Evolutionary conservation across 2,329 filamentous ascomycete species (phyloP).

Genomic region (Penicillium sp.): DNA sequence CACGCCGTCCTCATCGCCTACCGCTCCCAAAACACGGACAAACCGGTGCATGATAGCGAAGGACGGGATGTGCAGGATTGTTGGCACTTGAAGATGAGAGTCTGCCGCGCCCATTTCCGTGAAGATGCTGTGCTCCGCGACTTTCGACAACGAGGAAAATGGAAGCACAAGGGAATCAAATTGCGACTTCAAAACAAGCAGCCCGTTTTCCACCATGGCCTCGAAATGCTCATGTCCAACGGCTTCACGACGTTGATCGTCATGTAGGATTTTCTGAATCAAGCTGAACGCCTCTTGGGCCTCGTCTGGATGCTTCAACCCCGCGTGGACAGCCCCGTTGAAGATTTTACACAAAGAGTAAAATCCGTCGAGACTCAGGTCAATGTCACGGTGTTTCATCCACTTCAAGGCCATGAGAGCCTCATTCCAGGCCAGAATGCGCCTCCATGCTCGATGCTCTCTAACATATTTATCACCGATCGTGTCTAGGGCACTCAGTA

Average conservation of each 20-base stretch:
- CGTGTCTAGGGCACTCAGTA: constrained; percentile 29
- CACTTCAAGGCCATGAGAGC: constrained; percentile 26
- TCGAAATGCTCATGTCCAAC: constrained; percentile 18
- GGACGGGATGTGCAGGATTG: constrained; percentile 31
- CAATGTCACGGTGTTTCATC: constrained; percentile 31
- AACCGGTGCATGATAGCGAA: constrained; percentile 39
- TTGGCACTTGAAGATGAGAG: constrained; percentile 21
- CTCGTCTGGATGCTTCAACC: constrained; percentile 22
- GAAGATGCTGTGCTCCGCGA: constrained; percentile 18
- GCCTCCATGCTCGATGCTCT: constrained; percentile 22
- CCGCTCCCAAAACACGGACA: constrained; percentile 37
- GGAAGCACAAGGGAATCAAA: constrained; percentile 34
- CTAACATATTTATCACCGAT: constrained; percentile 14
- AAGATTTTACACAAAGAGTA: constrained; percentile 33
- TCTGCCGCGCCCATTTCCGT: constrained; percentile 6
- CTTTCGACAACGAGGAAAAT: constrained; percentile 16
- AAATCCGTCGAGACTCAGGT: constrained; percentile 30
- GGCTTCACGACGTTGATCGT: background rate
- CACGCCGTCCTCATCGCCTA: constrained; percentile 36
- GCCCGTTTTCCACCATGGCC: constrained; percentile 26
- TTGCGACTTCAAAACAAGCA: constrained; percentile 29
- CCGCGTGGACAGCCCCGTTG: constrained; percentile 30
- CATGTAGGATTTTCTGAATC: constrained; percentile 14
- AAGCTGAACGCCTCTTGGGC: constrained; percentile 23
- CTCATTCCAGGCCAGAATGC: constrained; percentile 37